Conservation (phyloP, 768 basidiomycete genomes). For the Lactarius hengduanensis region DNA sequence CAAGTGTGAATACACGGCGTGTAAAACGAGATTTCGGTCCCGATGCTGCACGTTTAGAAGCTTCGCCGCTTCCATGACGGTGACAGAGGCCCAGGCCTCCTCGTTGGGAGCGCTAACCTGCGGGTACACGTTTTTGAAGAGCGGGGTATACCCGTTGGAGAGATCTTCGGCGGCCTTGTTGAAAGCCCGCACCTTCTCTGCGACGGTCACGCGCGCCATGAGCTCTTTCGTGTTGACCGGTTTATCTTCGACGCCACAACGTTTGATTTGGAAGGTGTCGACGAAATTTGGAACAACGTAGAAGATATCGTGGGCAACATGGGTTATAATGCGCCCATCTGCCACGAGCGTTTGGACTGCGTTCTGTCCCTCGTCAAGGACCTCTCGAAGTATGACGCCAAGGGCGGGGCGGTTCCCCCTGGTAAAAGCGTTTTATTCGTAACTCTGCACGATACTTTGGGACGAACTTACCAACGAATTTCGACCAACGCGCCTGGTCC, state of each 20-base stretch:
- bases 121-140: slow-evolving; percentile 41
- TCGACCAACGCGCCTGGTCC: slow-evolving; percentile 36
- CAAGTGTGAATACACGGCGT: slow-evolving; percentile 62
- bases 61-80: slow-evolving; percentile 52
- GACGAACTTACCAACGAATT: slow-evolving; percentile 33
- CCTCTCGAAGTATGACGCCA: slow-evolving; percentile 13
- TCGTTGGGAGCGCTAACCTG: slow-evolving; percentile 46
- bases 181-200: slow-evolving; percentile 57
- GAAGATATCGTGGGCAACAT: slow-evolving; percentile 47
- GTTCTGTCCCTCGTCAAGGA: slow-evolving; percentile 17
- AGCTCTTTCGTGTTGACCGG: slow-evolving; percentile 40
- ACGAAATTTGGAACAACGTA: slow-evolving; percentile 62
- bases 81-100: slow-evolving; percentile 54
- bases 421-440: not conserved
- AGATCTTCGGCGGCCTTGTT: slow-evolving; percentile 46
- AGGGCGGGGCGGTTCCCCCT: not conserved
- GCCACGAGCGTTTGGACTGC: slow-evolving; percentile 10
- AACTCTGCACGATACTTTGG: not conserved
- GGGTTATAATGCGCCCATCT: slow-evolving; percentile 14
- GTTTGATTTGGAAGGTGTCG: slow-evolving; percentile 42
- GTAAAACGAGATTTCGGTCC: slow-evolving; percentile 40
- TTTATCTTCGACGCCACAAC: slow-evolving; percentile 44
- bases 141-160: slow-evolving; percentile 37
- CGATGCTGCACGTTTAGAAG: slow-evolving; percentile 28
- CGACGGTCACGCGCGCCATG: slow-evolving; percentile 61